Conservation (phyloP, 441 rosid genomes). For the Melastoma candidum region DNA sequence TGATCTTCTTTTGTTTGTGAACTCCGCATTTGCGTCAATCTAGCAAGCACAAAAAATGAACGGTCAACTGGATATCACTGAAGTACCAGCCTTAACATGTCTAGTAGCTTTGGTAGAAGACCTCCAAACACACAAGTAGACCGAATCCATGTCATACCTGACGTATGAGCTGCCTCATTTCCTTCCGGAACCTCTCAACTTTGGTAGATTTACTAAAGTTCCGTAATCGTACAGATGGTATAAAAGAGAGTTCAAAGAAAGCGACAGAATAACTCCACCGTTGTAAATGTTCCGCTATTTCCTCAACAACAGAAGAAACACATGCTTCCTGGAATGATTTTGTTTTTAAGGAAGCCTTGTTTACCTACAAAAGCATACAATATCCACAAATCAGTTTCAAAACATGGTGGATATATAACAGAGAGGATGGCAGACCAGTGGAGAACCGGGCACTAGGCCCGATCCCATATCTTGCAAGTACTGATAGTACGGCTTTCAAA, state of each 20-base stretch:
- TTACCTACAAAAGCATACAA: constrained; percentile 37
- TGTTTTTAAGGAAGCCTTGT: constrained; percentile 79
- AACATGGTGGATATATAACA: no score
- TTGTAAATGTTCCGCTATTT: constrained; percentile 82
- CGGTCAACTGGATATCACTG: no score
- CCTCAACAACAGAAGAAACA: constrained; percentile 74
- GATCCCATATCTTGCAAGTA: not conserved
- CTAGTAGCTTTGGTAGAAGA: no score
- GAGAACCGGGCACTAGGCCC: not conserved
- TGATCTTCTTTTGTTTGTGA: constrained; percentile 15
- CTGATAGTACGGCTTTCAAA: not conserved
- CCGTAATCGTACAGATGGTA: constrained; percentile 65
- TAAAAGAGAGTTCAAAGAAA: constrained; percentile 77
- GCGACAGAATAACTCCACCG: constrained; percentile 84
- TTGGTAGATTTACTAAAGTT: constrained; percentile 69
- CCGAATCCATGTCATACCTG: constrained; percentile 36
- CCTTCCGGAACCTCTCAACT: constrained; percentile 81
- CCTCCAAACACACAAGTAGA: no score
- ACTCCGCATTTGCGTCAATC: no score
- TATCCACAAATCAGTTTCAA: no score
- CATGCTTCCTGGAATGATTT: constrained; percentile 94
- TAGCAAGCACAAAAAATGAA: no score
- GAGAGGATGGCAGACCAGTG: no score
- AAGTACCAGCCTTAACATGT: no score
- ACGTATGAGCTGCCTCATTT: constrained; percentile 71